phyloP scores from a whole-genome alignment of 176 grass and related monocot genomes.

The Rhynchospora pubera region DNA sequence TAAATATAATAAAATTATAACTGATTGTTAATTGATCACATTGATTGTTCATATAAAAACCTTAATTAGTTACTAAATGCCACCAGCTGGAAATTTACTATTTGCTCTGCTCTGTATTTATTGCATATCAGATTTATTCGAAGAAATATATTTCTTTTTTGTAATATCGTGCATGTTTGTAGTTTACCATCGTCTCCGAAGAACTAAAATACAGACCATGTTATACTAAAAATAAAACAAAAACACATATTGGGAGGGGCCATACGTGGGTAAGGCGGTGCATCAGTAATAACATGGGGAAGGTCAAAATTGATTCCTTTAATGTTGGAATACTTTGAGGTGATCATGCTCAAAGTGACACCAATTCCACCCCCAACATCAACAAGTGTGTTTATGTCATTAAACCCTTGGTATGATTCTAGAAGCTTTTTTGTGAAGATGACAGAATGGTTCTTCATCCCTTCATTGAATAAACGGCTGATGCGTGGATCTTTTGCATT shows the following conservation, averaged over 20 bases:
- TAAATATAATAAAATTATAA: not conserved
- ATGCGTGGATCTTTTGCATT: constrained; percentile 16
- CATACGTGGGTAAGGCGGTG: not conserved
- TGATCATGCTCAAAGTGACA: constrained; percentile 5
- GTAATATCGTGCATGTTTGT: not conserved
- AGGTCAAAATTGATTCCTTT: constrained; percentile 32
- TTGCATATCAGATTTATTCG: no score
- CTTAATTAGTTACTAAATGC: no score
- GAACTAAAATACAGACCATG: not conserved
- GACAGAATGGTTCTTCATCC: constrained; percentile 31
- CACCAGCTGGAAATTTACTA: no score
- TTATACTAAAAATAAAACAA: not conserved
- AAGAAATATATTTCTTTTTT: no score
- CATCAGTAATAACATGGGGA: constrained; percentile 23
- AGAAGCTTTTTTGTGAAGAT: constrained; percentile 27
- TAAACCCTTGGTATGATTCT: constrained; percentile 11
- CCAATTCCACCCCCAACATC: constrained; percentile 37
- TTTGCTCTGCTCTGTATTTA: not conserved
- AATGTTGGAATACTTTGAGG: constrained; percentile 7
- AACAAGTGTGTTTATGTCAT: constrained; percentile 10
- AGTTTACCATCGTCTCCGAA: not conserved
- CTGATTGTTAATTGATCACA: no score
- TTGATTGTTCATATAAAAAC: not conserved
- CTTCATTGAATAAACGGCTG: constrained; percentile 37
- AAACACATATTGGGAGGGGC: not conserved